Percentiles rank a stretch among this genome's conserved stretches.
phyloP scores from a whole-genome alignment of 768 basidiomycete genomes.

The Flagelloscypha sp. region DNA sequence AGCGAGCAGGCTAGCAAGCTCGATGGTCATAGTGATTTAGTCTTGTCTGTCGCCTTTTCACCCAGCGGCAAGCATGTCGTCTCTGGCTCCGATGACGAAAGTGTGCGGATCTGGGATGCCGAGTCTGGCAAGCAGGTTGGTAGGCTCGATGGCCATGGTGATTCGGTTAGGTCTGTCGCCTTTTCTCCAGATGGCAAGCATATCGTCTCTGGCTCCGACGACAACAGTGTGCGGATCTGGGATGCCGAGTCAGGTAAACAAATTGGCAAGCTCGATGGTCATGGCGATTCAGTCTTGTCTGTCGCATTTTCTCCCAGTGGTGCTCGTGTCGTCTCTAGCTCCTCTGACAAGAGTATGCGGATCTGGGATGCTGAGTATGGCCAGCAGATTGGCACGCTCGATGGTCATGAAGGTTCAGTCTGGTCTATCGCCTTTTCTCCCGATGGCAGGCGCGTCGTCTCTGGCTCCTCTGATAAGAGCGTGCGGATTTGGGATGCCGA shows the following conservation, averaged over 20 bases:
- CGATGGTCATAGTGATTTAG: slow-evolving; percentile 4
- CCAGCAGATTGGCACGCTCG: background rate
- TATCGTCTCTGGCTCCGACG: slow-evolving; percentile 7
- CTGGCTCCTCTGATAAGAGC: slow-evolving; percentile 12
- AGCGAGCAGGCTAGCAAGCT: background rate
- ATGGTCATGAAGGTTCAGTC: slow-evolving; percentile 10
- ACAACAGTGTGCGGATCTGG: slow-evolving; percentile 9
- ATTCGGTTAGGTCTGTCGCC: slow-evolving; percentile 2
- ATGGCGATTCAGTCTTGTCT: background rate
- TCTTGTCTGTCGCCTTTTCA: slow-evolving; percentile 12
- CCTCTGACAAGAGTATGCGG: slow-evolving; percentile 5
- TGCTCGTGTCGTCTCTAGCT: slow-evolving; percentile 5
- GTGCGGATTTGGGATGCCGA: slow-evolving; percentile 12
- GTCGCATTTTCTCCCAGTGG: slow-evolving; percentile 10
- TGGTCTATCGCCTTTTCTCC: slow-evolving; percentile 12
- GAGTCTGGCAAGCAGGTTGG: too few species aligned
- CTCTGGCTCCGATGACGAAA: too few species aligned
- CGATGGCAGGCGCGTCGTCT: slow-evolving; percentile 13
- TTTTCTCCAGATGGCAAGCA: slow-evolving; percentile 8
- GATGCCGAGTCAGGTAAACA: slow-evolving; percentile 4
- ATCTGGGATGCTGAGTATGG: slow-evolving; percentile 11
- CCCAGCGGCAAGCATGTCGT: too few species aligned
- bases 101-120: too few species aligned
- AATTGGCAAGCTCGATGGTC: background rate
- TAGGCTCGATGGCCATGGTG: slow-evolving; percentile 2